Base-by-base conservation (phyloP, 2,329 filamentous ascomycete genomes). In the Emergomyces orientalis region DNA sequence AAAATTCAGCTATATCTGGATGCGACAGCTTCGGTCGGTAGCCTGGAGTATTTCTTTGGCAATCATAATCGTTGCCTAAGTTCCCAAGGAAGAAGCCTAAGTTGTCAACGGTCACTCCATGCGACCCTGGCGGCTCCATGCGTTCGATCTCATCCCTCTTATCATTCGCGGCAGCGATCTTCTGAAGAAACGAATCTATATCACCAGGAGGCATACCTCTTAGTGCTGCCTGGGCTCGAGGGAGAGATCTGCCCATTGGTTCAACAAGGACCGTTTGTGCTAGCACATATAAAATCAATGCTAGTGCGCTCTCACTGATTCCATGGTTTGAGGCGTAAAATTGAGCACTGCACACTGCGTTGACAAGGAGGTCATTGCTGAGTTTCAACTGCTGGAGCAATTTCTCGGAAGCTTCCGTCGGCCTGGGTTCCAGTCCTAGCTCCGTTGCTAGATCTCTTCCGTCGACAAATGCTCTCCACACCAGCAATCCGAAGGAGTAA, bases 391-490 rank as follows among this genome's bases (percentile, higher is more conserved):
- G 14, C 25, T 59, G 57, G 7, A 59, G 22, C 14, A 17, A n/a
- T 34, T 11, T 59, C 39, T 59, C 39, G 8, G 57, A 43, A n/a
- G 25, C 22, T 9, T 59, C 57, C 17, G 57, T 45, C 3, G 39
- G 27, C 3, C 17, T 47, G 11, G 43, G 19, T 5, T 30, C 39
- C 2, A 59, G 25, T 32, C 57, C 57, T n/a, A 59, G 32, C 22
- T 59, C 57, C 22, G 57, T 25, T 19, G 37, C 25, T 7, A 59
- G 30, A 43, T 32, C 14, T 59, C 30, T 45, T 43, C 63, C 55
- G 58, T 65, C 63, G n/a, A 65, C 30, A 51, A 63, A 61, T 27
- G 56, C 37, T 57, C 63, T 63, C 63, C 63, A 63, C n/a, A 65
- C 61, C 43, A 65, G 37, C 22, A 65, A 19, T 4, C 63, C 62